Conservation (phyloP, 2,329 filamentous ascomycete species). For the Capronia americana region DNA sequence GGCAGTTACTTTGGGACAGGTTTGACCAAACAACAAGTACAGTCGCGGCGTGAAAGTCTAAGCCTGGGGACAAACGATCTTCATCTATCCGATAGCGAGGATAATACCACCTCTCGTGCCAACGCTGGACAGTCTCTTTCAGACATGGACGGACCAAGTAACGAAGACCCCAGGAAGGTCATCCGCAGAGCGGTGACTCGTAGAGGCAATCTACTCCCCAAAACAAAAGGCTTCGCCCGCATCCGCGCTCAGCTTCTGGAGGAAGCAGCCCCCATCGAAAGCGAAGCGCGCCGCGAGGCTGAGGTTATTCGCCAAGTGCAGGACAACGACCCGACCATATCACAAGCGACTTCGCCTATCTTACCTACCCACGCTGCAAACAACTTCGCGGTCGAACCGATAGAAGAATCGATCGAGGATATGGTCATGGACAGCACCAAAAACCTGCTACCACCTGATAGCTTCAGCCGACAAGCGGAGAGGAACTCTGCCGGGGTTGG, state of each 20-base stretch:
- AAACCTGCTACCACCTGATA: slow-evolving; percentile 60
- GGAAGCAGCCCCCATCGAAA: slow-evolving; percentile 84
- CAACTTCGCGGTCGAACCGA: slow-evolving; percentile 63
- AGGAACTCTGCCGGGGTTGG: slow-evolving; percentile 73
- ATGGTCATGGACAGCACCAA: slow-evolving; percentile 42
- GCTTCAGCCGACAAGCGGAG: slow-evolving; percentile 76
- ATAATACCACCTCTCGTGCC: slow-evolving; percentile 59
- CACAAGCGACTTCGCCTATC: slow-evolving; percentile 26
- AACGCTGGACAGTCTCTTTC: slow-evolving; percentile 43
- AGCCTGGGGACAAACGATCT: slow-evolving; percentile 89
- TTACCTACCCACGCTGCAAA: slow-evolving; percentile 49
- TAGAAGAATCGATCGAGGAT: slow-evolving; percentile 71
- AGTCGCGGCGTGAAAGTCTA: slow-evolving; percentile 80
- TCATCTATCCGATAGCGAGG: slow-evolving; percentile 77
- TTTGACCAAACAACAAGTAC: slow-evolving; percentile 54
- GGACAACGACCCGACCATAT: slow-evolving; percentile 73
- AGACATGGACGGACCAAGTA: slow-evolving; percentile 41
- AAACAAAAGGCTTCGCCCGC: slow-evolving; percentile 93
- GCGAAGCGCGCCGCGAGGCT: slow-evolving; percentile 86
- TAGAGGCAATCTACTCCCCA: slow-evolving; percentile 88
- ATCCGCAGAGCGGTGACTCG: slow-evolving; percentile 83
- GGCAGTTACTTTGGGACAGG: slow-evolving; percentile 63
- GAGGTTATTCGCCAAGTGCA: slow-evolving; percentile 95
- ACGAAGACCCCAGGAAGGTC: slow-evolving; percentile 68
- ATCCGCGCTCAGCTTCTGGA: slow-evolving; percentile 89